Evolutionary conservation across 2,329 filamentous ascomycete genomes (phyloP), one percentile per base, ranked within the genome.

Genomic region (Thielaviopsis euricoi): DNA sequence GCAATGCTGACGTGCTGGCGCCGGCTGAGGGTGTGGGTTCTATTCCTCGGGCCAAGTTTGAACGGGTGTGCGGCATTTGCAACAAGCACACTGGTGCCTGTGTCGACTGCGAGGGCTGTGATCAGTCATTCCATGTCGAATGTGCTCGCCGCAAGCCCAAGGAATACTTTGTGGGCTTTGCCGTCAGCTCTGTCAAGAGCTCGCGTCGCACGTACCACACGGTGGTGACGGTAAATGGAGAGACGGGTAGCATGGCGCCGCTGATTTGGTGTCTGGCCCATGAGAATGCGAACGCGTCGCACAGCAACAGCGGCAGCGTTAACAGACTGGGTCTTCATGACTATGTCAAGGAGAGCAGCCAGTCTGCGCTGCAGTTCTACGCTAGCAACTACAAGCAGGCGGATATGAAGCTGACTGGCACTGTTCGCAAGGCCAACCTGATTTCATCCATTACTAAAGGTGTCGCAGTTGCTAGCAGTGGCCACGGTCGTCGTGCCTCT

Each of bases 261-360:
- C 83, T 80, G 6, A 78, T 97, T 7, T 96, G 89, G 86, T 98
- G 93, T 74, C 89, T 90, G 67, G 86, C 93, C 56, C 93, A 98
- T 68, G 71, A 77, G n/a, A 77, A 81, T 3, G 75, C 81, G 50
- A 89, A 89, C 69, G 81, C 80, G 17, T 29, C 43, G 29, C 29
- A 33, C 29, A 10, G 29, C 29, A 33, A 10, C 12, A 10, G 7
- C 12, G 12, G 29, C 29, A 33, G 9, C 7, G n/a, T 2, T 7
- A 43, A 10, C n/a, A 48, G 22, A 49, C 57, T 60, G 25, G 54
- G 26, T 19, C 43, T 60, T 19, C 25, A 57, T 26, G 58, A 60
- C 29, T 26, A 29, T 17, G 29, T 60, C 33, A 57, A 57, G 51
- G 58, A 53, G 26, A 51, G 57, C 26, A 33, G 82, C n/a, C 71